Percentiles rank a stretch among this genome's conserved stretches.
Conservation (phyloP, 2,329 filamentous ascomycete genomes). For the Talaromyces sp. region DNA sequence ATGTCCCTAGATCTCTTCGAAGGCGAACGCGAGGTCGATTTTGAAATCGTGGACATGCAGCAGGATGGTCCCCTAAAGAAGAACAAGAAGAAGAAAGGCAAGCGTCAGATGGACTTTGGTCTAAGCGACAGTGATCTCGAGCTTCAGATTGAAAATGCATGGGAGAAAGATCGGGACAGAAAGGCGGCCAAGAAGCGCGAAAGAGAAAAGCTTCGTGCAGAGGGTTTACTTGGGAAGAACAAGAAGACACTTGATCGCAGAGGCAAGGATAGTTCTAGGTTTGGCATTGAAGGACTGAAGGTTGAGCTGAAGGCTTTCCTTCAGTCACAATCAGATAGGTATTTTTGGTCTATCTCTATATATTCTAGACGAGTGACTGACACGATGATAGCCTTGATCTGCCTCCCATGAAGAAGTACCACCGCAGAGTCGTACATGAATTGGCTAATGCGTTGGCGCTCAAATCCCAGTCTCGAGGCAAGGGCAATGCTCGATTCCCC, state of each 20-base stretch:
- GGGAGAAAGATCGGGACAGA: conserved; percentile 65
- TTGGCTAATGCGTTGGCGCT: conserved; percentile 71
- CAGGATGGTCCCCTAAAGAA: conserved; percentile 60
- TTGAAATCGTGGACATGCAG: conserved; percentile 83
- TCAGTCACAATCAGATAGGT: conserved; percentile 60
- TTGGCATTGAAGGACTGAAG: conserved; percentile 70
- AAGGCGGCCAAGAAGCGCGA: conserved; percentile 69
- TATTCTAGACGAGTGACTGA: conserved; percentile 8
- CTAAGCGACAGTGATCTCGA: conserved; percentile 67
- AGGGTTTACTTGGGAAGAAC: conserved; percentile 61
- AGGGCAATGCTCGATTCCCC: conserved; percentile 69
- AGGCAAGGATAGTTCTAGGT: conserved; percentile 67
- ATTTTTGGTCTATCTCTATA: conserved; percentile 29
- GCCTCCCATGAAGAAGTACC: conserved; percentile 77
- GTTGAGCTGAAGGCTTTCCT: conserved; percentile 72
- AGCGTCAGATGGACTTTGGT: conserved; percentile 52
- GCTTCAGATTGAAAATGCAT: conserved; percentile 55
- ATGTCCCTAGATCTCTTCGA: conserved; percentile 57
- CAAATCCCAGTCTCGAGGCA: conserved; percentile 79
- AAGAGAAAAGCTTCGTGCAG: conserved; percentile 64
- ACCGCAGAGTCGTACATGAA: conserved; percentile 76
- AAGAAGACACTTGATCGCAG: conserved; percentile 58
- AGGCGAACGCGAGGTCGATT: conserved; percentile 61
- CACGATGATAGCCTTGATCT: conserved; percentile 59
- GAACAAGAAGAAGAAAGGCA: conserved; percentile 62